Base-by-base conservation (phyloP, 257 asterid genomes). In the Ophiorrhiza pumila region DNA sequence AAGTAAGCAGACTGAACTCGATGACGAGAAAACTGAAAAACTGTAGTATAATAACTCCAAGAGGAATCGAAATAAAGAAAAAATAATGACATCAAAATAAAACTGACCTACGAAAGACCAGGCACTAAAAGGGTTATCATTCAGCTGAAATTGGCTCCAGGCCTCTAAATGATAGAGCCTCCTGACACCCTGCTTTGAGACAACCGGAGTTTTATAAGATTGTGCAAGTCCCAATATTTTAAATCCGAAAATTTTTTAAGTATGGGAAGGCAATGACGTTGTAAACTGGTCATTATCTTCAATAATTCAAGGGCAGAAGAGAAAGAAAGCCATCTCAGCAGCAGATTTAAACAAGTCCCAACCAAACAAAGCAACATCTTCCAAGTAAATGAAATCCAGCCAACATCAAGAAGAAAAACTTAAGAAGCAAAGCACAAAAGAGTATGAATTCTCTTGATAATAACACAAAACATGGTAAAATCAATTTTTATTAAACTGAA, bases 161-260 rank as follows among this genome's bases (percentile, higher is more conserved):
- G 95, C 89, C 90, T 89, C 79, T 85, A 89, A 82, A 90, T 83
- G 88, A 83, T 80, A 83, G 95, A 89, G 93, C 95, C 93, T 84
- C 91, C 91, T 65, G 83, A 83, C 84, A 83, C 94, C 98, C 98
- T 90, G 97, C 89, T 92, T 89, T 85, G 92, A 90, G 91, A 89
- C 96, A 93, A 89, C 82, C 88, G 90, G 76, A 87, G 84, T 85
- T 82, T 82, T 82, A 90, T 87, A 87, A 90, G 96, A 79, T 82
- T 85, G 45, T 71, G 80, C 68, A 65, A 52, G 46, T 59, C 59
- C 34, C 78, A 84, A 82, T 71, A 74, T 55, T 79, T 80, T 75
- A 81, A 62, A 69, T 50, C 72, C 37, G 53, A 69, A 72, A 50
- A 76, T 42, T 47, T 69, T 75, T 55, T 69, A 81, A 83, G 52